Base-by-base conservation (phyloP, 306 rosid species). In the Fragaria ananassa region DNA sequence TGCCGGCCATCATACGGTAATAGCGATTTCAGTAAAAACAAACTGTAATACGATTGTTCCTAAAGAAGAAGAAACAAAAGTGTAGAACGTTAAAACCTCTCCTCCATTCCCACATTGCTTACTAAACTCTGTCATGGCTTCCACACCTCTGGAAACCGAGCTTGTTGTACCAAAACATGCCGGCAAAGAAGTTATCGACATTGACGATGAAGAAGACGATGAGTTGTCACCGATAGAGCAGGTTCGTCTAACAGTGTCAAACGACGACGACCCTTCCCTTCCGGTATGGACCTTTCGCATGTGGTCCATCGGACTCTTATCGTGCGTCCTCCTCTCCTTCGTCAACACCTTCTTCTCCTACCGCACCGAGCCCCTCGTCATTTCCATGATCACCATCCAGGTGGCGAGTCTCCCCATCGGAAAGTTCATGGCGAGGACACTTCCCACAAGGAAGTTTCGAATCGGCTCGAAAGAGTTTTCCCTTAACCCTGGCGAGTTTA, bases 221-320 rank as follows among this genome's bases (percentile, higher is more conserved):
- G 93, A 89, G 12, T 8, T 81, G 0, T 88, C 93, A 2, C 93
- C 93, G 0, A 65, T 92, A 4, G 96, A 93, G 41, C 57, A 93
- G 74, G 98, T 93, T 31, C 91, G 91, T 0, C 37, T 89, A 27
- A 93, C 96, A 2, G 98, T 93, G 0, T 51, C 87, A 4, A 88
- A 85, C 87, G 81, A 83, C 2, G 97, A 93, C 68, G 91, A 93
- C 76, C 86, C 86, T 25, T 79, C 73, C 29, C 91, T 71, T 0
- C 98, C 98, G 0, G 91, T 91, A 14, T 91, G 96, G 97, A 93
- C 98, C 1, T 93, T 91, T 83, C 86, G 98, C 1, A 91, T 91
- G 97, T 93, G 98, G 98, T 78, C 77, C 42, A 31, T 93, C 25
- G 98, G 97, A 0, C 62, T 93, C 0, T 0, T 83, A 76, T 93